These are phyloP conservation scores for Cercospora berteroae DNA, from an alignment of 2,329 filamentous ascomycete species.

Conservation along the genomic window DNA sequence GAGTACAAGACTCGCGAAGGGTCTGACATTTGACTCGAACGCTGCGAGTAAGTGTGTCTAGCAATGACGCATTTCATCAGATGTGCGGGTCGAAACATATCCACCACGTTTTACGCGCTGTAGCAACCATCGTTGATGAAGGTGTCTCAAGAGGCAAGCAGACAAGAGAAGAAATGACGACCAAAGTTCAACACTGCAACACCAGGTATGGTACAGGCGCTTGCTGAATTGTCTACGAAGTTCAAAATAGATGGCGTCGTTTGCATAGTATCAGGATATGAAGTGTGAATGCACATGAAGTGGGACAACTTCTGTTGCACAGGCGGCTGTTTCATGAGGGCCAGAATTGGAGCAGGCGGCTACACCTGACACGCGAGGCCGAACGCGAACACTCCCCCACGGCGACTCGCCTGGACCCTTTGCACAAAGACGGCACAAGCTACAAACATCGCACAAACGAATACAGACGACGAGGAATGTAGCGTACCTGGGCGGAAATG, in stretches of 20 bases:
- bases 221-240: neutral
- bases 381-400: constrained; percentile 4
- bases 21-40: neutral
- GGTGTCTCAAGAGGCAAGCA: neutral
- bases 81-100: neutral
- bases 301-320: constrained; percentile 5
- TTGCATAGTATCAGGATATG: neutral
- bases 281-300: neutral
- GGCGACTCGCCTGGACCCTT: constrained; percentile 16
- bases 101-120: neutral
- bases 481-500: neutral
- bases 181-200: neutral
- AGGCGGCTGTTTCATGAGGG: constrained; percentile 10
- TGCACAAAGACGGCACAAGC: neutral
- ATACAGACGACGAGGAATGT: neutral
- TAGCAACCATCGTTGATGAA: neutral
- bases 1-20: neutral
- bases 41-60: neutral
- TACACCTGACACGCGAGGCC: neutral
- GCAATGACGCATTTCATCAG: neutral
- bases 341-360: constrained; percentile 8
- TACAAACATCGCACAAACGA: no score
- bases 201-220: neutral
- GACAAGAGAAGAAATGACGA: neutral
- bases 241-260: neutral